Evolutionary conservation across 1,139 yeast species (phyloP).

Genomic region (Blastobotrys capitulatus): DNA sequence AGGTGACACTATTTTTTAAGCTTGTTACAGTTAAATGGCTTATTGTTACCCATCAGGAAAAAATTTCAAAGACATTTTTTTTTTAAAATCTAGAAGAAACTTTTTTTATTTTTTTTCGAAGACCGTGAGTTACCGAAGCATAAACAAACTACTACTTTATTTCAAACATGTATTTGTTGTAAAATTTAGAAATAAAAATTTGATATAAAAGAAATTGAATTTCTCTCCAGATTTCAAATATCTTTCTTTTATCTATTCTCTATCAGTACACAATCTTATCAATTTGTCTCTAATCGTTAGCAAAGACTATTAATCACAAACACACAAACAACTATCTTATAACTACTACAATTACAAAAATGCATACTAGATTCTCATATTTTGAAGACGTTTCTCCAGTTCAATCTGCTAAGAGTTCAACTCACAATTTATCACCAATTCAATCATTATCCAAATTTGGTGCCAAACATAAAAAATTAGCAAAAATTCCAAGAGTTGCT

Average conservation of each 20-base stretch:
- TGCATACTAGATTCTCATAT: conserved; percentile 12
- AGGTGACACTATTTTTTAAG: too few species aligned
- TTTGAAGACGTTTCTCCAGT: conserved; percentile 10
- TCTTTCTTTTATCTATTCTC: background rate
- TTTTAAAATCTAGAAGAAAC: too few species aligned
- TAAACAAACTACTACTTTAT: too few species aligned
- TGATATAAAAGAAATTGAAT: background rate
- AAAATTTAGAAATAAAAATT: background rate
- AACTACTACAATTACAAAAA: background rate
- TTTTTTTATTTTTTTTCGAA: background rate
- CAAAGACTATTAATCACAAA: background rate
- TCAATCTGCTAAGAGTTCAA: background rate
- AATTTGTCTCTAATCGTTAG: background rate
- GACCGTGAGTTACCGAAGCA: background rate
- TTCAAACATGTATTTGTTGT: too few species aligned
- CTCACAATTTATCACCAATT: background rate
- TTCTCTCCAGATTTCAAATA: background rate
- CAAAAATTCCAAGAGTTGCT: conserved; percentile 7
- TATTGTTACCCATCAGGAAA: too few species aligned
- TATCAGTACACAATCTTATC: background rate
- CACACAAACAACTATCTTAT: background rate
- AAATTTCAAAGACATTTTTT: too few species aligned
- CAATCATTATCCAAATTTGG: background rate
- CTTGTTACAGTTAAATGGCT: too few species aligned
- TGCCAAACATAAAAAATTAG: background rate